Base-by-base conservation (phyloP, 306 rosid species). In the Cercis canadensis region DNA sequence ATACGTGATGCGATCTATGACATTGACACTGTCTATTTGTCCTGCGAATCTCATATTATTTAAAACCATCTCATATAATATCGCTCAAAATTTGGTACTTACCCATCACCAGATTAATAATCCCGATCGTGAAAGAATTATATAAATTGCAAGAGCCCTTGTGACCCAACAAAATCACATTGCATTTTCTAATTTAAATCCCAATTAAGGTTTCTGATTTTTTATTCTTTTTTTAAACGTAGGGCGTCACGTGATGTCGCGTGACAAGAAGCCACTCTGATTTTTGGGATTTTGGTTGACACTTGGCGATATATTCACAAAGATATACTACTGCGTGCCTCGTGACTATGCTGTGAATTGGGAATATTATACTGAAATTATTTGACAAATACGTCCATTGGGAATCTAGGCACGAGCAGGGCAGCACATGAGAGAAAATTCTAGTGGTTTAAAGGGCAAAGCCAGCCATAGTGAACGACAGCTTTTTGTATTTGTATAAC, bases 351-450 rank as follows among this genome's bases (percentile, higher is more conserved):
- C 67, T 57, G 76, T 16, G 33, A 49, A 39, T 66, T 11, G 33
- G 57, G 41, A 78, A 56, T 84, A 87, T 46, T 76, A 40, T 71
- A 82, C 57, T 81, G 11, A 40, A 76, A 70, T 66, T 33, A 65
- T 76, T 81, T 70, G 81, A 65, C 80, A 74, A 69, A 57, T 70
- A 64, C 71, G 76, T 63, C 71, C 37, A 56, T 49, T 54, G 56
- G 83, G 94, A 86, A 84, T 87, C 94, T 82, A 66, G 19, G 91
- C 92, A 86, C 86, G 80, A 82, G 91, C 67, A 24, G 29, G 29
- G 56, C 61, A 51, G 75, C 80, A 81, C 74, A 75, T 66, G 84
- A 82, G 72, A 68, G 52, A 31, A 15, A 64, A 15, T 13, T 24
- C 14, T 17, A 69, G 79, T 39, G 15, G 64, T 74, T 73, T 71